Evolutionary conservation across 108 stramenopile species (phyloP).

Genomic region (Skeletonema costatum): DNA sequence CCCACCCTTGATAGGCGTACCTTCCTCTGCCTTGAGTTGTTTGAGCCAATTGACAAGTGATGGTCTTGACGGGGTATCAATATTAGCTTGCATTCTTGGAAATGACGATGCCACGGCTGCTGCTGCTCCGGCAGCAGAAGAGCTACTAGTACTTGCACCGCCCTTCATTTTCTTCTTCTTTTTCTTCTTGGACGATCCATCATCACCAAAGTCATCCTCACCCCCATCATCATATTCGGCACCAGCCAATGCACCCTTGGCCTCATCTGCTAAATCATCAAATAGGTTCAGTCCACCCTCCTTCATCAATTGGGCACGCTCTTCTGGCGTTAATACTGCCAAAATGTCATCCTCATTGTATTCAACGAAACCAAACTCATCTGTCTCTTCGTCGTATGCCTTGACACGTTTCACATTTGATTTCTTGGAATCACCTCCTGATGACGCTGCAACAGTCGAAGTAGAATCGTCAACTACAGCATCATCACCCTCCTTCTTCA

Average conservation of each 20-base stretch:
- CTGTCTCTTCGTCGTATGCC: conserved; percentile 56
- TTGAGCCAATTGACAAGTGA: conserved; percentile 81
- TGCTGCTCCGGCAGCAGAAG: not conserved
- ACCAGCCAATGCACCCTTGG: conserved; percentile 20
- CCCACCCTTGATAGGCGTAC: conserved; percentile 76
- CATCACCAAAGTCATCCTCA: conserved; percentile 8
- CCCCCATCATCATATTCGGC: conserved; percentile 24
- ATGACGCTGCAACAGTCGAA: not conserved
- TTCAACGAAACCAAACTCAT: conserved; percentile 57
- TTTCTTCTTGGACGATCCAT: conserved; percentile 7
- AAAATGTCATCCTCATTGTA: conserved; percentile 72
- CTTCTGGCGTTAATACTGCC: conserved; percentile 69
- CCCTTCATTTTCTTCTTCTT: conserved; percentile 15
- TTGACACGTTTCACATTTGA: conserved; percentile 39
- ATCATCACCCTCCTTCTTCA: not conserved
- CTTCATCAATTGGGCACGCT: conserved; percentile 51
- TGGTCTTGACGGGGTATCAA: conserved; percentile 51
- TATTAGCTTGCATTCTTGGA: conserved; percentile 24
- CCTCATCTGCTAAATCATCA: conserved; percentile 31
- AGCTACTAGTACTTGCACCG: not conserved
- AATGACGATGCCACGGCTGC: not conserved
- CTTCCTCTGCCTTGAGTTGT: conserved; percentile 64
- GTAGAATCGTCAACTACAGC: not conserved
- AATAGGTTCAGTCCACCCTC: conserved; percentile 37
- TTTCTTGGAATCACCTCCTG: not conserved